Percentiles rank a stretch among this genome's conserved stretches.
Conservation (phyloP, 108 stramenopile genomes). For the Skeletonema costatum region DNA sequence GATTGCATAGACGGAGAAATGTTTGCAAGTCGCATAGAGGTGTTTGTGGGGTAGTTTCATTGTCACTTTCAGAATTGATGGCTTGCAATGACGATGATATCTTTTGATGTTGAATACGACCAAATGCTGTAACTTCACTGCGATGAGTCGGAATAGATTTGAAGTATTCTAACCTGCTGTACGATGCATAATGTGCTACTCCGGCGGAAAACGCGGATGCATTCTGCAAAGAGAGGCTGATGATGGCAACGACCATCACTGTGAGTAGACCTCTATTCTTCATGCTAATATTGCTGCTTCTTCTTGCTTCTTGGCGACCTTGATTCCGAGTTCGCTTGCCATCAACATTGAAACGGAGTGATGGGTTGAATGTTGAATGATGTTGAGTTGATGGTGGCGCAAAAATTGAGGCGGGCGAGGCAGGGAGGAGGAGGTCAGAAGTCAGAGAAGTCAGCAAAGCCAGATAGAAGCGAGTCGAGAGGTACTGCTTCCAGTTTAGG, state of each 20-base stretch:
- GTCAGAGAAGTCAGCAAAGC: too few species aligned
- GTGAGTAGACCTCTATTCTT: neutral
- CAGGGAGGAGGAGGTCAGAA: too few species aligned
- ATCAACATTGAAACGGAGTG: too few species aligned
- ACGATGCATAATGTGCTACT: neutral
- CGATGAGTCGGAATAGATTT: neutral
- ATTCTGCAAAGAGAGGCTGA: neutral
- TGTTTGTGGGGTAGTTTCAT: neutral
- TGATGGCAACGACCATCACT: neutral
- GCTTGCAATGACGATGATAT: neutral
- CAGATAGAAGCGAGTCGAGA: too few species aligned
- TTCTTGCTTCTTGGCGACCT: neutral
- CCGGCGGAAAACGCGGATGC: neutral
- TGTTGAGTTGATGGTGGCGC: too few species aligned
- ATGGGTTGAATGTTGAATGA: too few species aligned
- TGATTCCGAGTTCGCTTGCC: neutral
- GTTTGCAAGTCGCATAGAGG: conserved; percentile 14
- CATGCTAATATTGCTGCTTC: neutral
- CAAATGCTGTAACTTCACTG: neutral
- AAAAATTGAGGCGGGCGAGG: too few species aligned
- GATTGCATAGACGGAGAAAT: conserved; percentile 10
- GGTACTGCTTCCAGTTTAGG: too few species aligned
- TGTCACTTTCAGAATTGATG: neutral
- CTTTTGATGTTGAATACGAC: neutral
- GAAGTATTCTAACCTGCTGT: neutral